Evolutionary conservation across 139 green algal species (phyloP).

Genomic region (Picochlorum costavermella): DNA sequence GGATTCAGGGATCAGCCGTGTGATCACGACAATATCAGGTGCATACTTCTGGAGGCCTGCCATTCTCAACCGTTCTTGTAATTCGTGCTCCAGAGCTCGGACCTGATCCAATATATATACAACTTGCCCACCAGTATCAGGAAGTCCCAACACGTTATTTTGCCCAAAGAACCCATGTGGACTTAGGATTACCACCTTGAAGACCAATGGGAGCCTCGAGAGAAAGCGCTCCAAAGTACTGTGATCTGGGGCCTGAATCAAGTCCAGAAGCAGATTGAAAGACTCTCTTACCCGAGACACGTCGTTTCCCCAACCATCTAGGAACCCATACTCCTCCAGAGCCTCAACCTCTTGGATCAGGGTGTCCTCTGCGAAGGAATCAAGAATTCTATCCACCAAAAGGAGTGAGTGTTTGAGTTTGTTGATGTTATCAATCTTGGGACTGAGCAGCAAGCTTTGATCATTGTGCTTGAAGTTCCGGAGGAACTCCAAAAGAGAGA

Average conservation of each 20-base stretch:
- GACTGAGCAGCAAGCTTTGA: conserved; percentile 38
- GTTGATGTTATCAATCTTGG: conserved; percentile 19
- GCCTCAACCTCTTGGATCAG: conserved; percentile 19
- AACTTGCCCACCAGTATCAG: conserved; percentile 63
- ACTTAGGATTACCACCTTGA: conserved; percentile 64
- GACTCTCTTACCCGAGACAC: conserved; percentile 42
- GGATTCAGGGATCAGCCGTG: conserved; percentile 68
- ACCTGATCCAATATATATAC: conserved; percentile 84
- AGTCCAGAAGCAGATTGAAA: conserved; percentile 58
- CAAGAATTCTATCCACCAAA: conserved; percentile 37
- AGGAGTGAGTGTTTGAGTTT: conserved; percentile 32
- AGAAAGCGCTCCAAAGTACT: conserved; percentile 60
- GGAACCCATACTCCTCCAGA: conserved; percentile 54
- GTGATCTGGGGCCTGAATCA: conserved; percentile 65
- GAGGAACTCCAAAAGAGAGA: conserved; percentile 53
- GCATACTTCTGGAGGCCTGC: conserved; percentile 36
- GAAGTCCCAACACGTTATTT: conserved; percentile 57
- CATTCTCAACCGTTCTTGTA: conserved; percentile 39
- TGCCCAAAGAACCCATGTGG: conserved; percentile 82
- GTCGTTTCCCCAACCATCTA: conserved; percentile 59
- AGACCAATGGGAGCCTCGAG: conserved; percentile 54
- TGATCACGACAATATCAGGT: conserved; percentile 60
- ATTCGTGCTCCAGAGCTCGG: conserved; percentile 59
- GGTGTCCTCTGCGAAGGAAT: conserved; percentile 33
- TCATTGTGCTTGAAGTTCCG: conserved; percentile 37